These are phyloP conservation scores for Rhizopogon vulgaris DNA, from an alignment of 768 basidiomycete species.

Conservation along the genomic window DNA sequence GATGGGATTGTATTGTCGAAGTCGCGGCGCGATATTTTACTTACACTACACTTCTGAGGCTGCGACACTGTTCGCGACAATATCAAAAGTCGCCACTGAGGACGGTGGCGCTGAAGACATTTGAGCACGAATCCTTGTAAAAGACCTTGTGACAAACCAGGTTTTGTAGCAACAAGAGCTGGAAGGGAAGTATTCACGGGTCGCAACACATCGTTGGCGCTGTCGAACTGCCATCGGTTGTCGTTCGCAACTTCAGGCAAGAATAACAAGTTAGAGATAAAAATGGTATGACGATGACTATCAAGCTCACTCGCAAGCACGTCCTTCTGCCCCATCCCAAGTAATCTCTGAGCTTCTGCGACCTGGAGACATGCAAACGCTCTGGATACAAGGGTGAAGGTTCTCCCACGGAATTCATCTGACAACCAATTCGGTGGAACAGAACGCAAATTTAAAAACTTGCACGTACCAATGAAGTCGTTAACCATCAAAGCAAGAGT, in stretches of 20 bases:
- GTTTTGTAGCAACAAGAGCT: not conserved
- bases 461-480: slow-evolving; percentile 46
- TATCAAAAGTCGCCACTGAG: slow-evolving; percentile 41
- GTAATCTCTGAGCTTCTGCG: slow-evolving; percentile 47
- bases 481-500: slow-evolving; percentile 39
- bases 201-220: slow-evolving; percentile 36
- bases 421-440: not conserved
- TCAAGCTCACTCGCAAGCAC: slow-evolving; percentile 24
- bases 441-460: not conserved
- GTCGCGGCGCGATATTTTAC: not conserved
- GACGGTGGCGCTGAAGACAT: slow-evolving; percentile 27
- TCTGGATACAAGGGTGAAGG: slow-evolving; percentile 48
- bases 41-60: slow-evolving; percentile 31
- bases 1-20: not conserved
- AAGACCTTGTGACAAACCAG: not conserved
- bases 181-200: slow-evolving; percentile 21
- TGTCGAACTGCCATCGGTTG: slow-evolving; percentile 48
- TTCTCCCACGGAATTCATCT: slow-evolving; percentile 58
- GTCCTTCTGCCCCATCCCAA: slow-evolving; percentile 38
- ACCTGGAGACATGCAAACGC: slow-evolving; percentile 62
- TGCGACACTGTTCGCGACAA: slow-evolving; percentile 50
- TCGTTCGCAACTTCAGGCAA: slow-evolving; percentile 32
- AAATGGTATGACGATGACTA: not conserved
- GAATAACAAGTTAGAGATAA: not conserved
- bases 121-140: slow-evolving; percentile 7